These are phyloP conservation scores for Oryza coarctata DNA, from an alignment of 176 grass and related monocot genomes.

Conservation along the genomic window DNA sequence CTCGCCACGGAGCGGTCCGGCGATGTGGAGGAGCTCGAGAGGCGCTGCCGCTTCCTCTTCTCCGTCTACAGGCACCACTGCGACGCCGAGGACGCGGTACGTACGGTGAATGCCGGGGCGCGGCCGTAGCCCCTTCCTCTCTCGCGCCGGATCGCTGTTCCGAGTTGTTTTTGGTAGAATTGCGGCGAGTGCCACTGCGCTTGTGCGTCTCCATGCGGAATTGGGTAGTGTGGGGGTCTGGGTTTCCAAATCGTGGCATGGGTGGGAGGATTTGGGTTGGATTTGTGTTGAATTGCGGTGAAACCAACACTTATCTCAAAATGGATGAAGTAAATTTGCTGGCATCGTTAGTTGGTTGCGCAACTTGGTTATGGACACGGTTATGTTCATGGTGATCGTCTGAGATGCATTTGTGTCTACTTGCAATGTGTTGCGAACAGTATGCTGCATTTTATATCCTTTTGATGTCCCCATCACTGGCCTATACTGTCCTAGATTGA, in stretches of 20 bases:
- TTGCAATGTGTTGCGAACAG: neutral
- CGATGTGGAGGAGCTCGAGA: conserved; percentile 32
- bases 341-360: neutral
- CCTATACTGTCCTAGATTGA: neutral
- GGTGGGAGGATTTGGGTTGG: neutral
- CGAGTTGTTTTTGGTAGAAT: neutral
- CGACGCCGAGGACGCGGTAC: conserved; percentile 82
- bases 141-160: neutral
- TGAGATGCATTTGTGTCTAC: neutral
- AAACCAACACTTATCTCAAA: conserved; percentile 10
- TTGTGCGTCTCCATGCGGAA: neutral
- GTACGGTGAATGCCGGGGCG: conserved; percentile 17
- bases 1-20: conserved; percentile 47
- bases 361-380: neutral
- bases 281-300: neutral
- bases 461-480: neutral
- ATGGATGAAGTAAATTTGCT: neutral
- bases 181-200: neutral
- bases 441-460: neutral
- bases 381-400: neutral
- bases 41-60: conserved; percentile 64
- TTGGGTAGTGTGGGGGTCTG: neutral
- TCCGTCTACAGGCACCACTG: conserved; percentile 80
- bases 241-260: neutral
- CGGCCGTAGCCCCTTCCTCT: neutral